These are phyloP conservation scores for Metschnikowia cubensis DNA, from an alignment of 805 yeast genomes.

Conservation along the genomic window DNA sequence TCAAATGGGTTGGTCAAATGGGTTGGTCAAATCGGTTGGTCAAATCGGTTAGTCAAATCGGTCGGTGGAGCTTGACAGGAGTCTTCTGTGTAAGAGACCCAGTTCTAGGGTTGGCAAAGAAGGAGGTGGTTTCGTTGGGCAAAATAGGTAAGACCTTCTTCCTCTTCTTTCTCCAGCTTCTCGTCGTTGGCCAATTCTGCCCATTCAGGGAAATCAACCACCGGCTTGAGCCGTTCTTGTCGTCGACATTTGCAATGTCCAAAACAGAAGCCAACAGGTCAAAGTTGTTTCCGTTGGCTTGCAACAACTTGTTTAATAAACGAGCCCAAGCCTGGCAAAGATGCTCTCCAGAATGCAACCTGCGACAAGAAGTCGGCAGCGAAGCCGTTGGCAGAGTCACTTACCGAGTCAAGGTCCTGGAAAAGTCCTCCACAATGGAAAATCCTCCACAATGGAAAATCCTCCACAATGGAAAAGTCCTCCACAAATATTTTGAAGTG, in stretches of 20 bases:
- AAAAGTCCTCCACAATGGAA: too few relatives aligned
- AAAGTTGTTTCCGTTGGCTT: conserved; percentile 76
- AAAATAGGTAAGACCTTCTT: conserved; percentile 42
- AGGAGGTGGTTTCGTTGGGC: conserved; percentile 62
- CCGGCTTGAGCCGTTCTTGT: conserved; percentile 38
- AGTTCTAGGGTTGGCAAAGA: conserved; percentile 57
- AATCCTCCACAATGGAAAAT: too few relatives aligned
- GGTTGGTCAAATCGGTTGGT: too few relatives aligned
- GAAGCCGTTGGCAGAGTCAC: conserved; percentile 65
- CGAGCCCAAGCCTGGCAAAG: conserved; percentile 58
- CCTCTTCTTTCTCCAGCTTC: conserved; percentile 20
- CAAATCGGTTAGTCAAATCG: too few relatives aligned
- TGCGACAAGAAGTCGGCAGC: conserved; percentile 69
- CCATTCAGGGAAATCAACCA: conserved; percentile 33
- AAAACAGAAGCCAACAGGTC: conserved; percentile 73
- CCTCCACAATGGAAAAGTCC: too few relatives aligned
- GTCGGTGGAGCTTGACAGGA: conserved; percentile 31
- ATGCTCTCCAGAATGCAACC: conserved; percentile 73
- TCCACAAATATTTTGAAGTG: conserved; percentile 51
- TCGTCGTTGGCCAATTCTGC: conserved; percentile 22
- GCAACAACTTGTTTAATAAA: conserved; percentile 73
- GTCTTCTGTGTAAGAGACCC: conserved; percentile 28
- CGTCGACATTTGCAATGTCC: conserved; percentile 58
- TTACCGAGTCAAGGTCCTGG: conserved; percentile 51
- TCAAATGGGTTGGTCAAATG: too few relatives aligned